Base-by-base conservation (phyloP, 768 basidiomycete genomes). In the Clitopilus hobsonii region DNA sequence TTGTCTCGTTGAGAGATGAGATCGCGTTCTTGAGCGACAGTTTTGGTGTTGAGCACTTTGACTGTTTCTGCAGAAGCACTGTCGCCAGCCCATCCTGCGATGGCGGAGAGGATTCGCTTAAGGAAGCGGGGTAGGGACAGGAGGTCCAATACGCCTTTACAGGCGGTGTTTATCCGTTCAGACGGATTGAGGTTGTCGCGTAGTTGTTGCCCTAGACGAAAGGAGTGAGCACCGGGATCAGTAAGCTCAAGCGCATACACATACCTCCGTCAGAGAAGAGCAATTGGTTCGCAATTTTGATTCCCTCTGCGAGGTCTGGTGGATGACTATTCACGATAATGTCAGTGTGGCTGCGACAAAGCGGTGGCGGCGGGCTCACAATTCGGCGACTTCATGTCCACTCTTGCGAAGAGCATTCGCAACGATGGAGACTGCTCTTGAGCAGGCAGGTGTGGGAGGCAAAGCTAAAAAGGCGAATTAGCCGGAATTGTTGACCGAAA, bases 311-410 rank as follows among this genome's bases (percentile, higher is more conserved):
- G 23, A 83, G 71, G 50, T 74, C 65, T n/a, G 84, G 83, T 24
- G 83, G 77, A 23, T 49, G 45, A 28, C 69, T 71, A 18, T 20
- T 18, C 25, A 45, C 49, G 20, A 38, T 25, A 30, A 8, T 20
- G 38, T 58, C n/a, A 55, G 28, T 13, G 49, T 24, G 16, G n/a
- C 22, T n/a, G 7, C 20, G 22, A 52, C 5, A 3, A 24, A 38
- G 29, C 22, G 71, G 4, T n/a, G 10, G n/a, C 32, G 32, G n/a
- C n/a, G 32, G 32, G 32, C 80, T 28, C 64, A 86, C 86, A 88
- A 79, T 38, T 80, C 71, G 11, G 84, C 80, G 23, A 88, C 74
- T 67, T 86, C 80, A 56, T 88, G 85, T 1, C 85, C 86, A 52
- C 84, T 72, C 51, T 74, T 75, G 55, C 76, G 70, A 22, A 89